phyloP scores from a whole-genome alignment of 2,329 filamentous ascomycete species.

The Biscogniauxia marginata region DNA sequence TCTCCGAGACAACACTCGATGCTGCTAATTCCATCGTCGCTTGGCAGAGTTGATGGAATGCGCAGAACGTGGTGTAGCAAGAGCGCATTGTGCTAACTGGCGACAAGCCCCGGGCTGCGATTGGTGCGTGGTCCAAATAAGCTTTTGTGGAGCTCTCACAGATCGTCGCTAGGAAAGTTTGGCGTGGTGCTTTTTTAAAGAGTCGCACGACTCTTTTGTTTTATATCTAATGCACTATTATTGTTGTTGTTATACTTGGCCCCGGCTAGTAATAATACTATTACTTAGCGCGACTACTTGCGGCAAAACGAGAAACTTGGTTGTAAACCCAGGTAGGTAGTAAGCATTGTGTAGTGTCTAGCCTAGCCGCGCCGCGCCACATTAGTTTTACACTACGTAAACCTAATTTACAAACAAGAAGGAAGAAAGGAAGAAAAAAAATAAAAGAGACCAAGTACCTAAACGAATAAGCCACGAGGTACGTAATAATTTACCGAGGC shows the following conservation, averaged over 20 bases:
- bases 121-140: slow-evolving; percentile 30
- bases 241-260: neutral
- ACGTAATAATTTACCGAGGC: no score
- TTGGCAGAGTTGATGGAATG: neutral
- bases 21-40: neutral
- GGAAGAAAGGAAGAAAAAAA: no score
- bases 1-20: neutral
- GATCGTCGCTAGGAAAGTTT: slow-evolving; percentile 18
- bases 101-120: slow-evolving; percentile 2
- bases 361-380: no score
- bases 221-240: neutral
- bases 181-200: slow-evolving; percentile 1
- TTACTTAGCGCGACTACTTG: neutral
- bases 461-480: no score
- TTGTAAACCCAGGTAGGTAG: no score
- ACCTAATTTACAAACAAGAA: no score
- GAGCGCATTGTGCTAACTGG: neutral
- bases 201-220: neutral
- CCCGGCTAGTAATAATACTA: neutral
- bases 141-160: slow-evolving; percentile 30
- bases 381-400: no score
- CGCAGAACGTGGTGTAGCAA: neutral
- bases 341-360: no score
- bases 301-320: no score
- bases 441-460: no score